These are phyloP conservation scores for Microthlaspi erraticum DNA, from an alignment of 345 rosid genomes.

Conservation along the genomic window DNA sequence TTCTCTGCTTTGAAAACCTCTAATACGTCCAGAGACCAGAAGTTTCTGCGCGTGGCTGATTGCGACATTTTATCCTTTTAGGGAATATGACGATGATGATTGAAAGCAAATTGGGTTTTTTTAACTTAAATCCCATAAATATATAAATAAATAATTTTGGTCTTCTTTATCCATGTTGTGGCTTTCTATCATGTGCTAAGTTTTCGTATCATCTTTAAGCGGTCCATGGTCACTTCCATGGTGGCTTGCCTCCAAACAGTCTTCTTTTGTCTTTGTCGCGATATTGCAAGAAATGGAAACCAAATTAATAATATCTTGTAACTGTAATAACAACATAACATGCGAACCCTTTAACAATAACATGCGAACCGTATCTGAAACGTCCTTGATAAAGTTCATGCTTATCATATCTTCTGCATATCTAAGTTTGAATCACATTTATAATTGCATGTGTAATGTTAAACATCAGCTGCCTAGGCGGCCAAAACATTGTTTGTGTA, in stretches of 20 bases:
- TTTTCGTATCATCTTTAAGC: slow-evolving; percentile 37
- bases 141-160: not conserved
- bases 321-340: not conserved
- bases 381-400: slow-evolving; percentile 3
- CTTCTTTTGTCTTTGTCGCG: slow-evolving; percentile 5
- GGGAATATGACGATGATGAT: slow-evolving; percentile 40
- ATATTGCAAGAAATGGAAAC: slow-evolving; percentile 21
- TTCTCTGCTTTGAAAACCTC: slow-evolving; percentile 28
- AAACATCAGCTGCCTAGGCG: no score
- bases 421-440: slow-evolving; percentile 2
- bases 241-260: slow-evolving; percentile 25
- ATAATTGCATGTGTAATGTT: no score
- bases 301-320: slow-evolving; percentile 2
- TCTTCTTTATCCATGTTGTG: slow-evolving; percentile 40
- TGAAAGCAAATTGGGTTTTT: slow-evolving; percentile 23
- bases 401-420: not conserved
- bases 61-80: slow-evolving; percentile 29
- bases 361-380: not conserved
- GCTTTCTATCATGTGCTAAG: slow-evolving; percentile 40
- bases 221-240: slow-evolving; percentile 40
- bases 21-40: slow-evolving; percentile 44
- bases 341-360: not conserved
- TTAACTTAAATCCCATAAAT: not conserved
- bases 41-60: slow-evolving; percentile 44
- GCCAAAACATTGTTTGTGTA: no score